Evolutionary conservation across 2,329 filamentous ascomycete genomes (phyloP), one percentile per base, ranked within the genome.

Genomic region (Ceratocystis colombiana): DNA sequence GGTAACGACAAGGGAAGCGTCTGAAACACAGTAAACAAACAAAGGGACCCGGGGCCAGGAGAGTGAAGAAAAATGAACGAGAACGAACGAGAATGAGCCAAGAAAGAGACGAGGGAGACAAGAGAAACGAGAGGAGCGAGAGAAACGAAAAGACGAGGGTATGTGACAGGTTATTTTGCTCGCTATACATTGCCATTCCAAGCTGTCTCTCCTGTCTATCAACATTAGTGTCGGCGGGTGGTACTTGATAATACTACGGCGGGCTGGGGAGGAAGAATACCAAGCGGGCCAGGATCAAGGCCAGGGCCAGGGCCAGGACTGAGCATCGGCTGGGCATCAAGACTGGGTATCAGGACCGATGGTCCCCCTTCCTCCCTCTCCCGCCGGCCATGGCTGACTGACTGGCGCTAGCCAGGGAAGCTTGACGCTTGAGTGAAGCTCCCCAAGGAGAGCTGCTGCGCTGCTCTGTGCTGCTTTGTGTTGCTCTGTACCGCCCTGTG

Each of bases 21-120:
- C 53, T 57, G 53, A 57, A 57, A 55, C 50, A 55, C 50, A 25
- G 50, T 55, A 55, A 55, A 55, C 50, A 55, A 55, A 57, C 53
- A 57, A 57, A 57, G 53, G 53, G 53, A 28, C 53, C 53, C 50
- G 46, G 46, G 46, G 12, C 50, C 45, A 12, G 44, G 44, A n/a
- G 20, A 48, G 8, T 48, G 20, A 17, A 48, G 17, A 48, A 17
- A 48, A 17, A 48, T 48, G 20, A 48, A 20, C 20, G 20, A 17
- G 20, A n/a, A 48, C 17, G n/a, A 17, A 48, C n/a, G n/a, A 48
- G 15, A 48, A 48, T 48, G n/a, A 2, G 15, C 45, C 15, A 48
- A 48, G n/a, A 48, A 48, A 17, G 45, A 17, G 50, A 55, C n/a
- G 50, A 55, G 46, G 46, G 46, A 50, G 46, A 17, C 33, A 46